Evolutionary conservation across 1,284 basidiomycete species (phyloP), one percentile per base, ranked within the genome.

Genomic region (Ustilago bromivora): DNA sequence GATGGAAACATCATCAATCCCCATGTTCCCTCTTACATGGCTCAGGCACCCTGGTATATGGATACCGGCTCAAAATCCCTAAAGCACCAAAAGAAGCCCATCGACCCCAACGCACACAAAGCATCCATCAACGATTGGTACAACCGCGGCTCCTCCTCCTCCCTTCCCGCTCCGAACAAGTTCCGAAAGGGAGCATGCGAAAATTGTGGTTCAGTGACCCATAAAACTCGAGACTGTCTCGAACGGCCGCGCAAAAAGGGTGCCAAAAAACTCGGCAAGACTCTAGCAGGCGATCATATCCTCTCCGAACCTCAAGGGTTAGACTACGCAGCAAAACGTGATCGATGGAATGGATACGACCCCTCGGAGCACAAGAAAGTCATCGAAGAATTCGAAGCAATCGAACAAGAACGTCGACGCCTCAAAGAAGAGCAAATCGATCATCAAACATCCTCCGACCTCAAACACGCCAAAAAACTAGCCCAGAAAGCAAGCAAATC

Each of bases 321-420:
- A 34, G 74, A 86, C 54, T 99, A 95, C 82, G 96, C 94, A 82
- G 94, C 94, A 51, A 99, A 99, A 88, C 90, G 97, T 51, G 97
- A 99, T 86, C 88, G 97, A 63, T 99, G 97, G 96, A 98, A 98
- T 87, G 97, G 97, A 4, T 99, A 99, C 86, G 95, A 99, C 85
- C 90, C 95, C 5, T 87, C 92, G 5, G 92, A 93, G 84, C 94
- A 98, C 87, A 92, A 91, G 83, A 89, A 88, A 75, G 91, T 98
- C 28, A 94, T 98, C 80, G 93, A 96, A 13, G 96, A 98, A 87
- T 97, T 98, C 85, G 93, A 80, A 64, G 83, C 96, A 15, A 88
- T 98, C 59, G 97, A 99, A 87, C 91, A 92, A 63, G 96, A 94
- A 57, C 89, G 97, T 74, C 91, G 94, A 87, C 93, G 93, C 87